Conservation (phyloP, 345 rosid species). For the Gossypium herbaceum region DNA sequence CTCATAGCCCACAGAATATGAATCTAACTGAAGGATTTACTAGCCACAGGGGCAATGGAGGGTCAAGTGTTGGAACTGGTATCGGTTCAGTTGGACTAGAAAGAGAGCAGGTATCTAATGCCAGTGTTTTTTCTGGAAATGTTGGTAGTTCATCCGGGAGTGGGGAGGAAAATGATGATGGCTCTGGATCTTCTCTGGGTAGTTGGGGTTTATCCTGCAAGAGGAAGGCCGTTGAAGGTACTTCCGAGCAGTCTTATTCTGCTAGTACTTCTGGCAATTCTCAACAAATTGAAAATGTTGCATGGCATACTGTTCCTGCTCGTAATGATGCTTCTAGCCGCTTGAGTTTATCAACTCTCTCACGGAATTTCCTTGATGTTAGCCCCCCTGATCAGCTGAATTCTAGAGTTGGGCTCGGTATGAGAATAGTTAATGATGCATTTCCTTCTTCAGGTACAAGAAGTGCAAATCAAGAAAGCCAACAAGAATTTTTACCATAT, state of each 20-base stretch:
- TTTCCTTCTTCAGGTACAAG: constrained; percentile 45
- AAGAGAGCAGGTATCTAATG: constrained; percentile 25
- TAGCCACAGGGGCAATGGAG: constrained; percentile 30
- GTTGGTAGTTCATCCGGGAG: constrained; percentile 54
- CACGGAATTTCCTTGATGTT: constrained; percentile 36
- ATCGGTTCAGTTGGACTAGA: constrained; percentile 30
- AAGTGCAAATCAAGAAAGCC: constrained; percentile 44
- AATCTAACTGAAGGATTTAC: constrained; percentile 36
- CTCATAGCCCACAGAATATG: constrained; percentile 31
- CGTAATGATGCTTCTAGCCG: constrained; percentile 48
- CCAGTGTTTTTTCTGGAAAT: constrained; percentile 29
- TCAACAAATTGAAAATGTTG: constrained; percentile 45
- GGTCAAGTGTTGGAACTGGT: constrained; percentile 30
- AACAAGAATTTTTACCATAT: constrained; percentile 46
- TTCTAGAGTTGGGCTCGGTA: constrained; percentile 46
- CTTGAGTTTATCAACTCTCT: constrained; percentile 52
- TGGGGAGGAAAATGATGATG: constrained; percentile 50
- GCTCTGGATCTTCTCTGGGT: constrained; percentile 53
- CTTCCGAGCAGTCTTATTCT: constrained; percentile 51
- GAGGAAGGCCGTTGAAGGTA: constrained; percentile 82
- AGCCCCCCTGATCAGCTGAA: constrained; percentile 40
- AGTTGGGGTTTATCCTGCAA: constrained; percentile 82
- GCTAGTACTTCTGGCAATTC: constrained; percentile 47
- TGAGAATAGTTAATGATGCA: constrained; percentile 37
- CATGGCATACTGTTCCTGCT: constrained; percentile 33